phyloP scores from a whole-genome alignment of 768 basidiomycete species.

The Inosperma sp. region DNA sequence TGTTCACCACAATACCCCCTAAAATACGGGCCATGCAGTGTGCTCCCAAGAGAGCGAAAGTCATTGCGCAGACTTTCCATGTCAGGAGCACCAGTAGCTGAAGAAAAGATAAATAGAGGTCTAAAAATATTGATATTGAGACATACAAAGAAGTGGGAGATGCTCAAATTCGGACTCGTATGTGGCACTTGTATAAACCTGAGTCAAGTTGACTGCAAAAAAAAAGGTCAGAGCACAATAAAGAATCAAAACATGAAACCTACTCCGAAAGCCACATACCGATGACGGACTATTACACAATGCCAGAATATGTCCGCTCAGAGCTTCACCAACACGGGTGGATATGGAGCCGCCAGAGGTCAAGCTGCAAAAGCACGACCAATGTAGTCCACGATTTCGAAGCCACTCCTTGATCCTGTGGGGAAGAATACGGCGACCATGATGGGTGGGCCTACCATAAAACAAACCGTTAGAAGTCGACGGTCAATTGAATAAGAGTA shows the following conservation, averaged over 20 bases:
- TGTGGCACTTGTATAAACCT: neutral
- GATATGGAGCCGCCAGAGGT: neutral
- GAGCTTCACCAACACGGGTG: neutral
- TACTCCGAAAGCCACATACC: conserved; percentile 5
- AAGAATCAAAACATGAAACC: neutral
- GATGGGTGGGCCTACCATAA: neutral
- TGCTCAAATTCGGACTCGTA: neutral
- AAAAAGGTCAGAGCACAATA: too few relatives aligned
- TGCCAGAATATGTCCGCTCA: neutral
- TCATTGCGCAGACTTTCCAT: neutral
- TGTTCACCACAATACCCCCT: neutral
- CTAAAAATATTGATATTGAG: neutral
- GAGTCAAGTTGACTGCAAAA: neutral
- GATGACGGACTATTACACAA: neutral
- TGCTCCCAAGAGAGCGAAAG: neutral
- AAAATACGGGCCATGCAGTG: neutral
- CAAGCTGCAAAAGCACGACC: conserved; percentile 6
- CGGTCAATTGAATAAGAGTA: neutral
- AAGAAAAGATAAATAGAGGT: neutral
- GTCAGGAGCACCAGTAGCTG: conserved; percentile 2
- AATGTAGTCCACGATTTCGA: conserved; percentile 1
- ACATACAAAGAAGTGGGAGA: neutral
- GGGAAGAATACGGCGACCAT: neutral
- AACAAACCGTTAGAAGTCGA: neutral
- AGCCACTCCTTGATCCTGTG: conserved; percentile 6